Conservation (phyloP, 768 basidiomycete genomes). For the Suillus subaureus region DNA sequence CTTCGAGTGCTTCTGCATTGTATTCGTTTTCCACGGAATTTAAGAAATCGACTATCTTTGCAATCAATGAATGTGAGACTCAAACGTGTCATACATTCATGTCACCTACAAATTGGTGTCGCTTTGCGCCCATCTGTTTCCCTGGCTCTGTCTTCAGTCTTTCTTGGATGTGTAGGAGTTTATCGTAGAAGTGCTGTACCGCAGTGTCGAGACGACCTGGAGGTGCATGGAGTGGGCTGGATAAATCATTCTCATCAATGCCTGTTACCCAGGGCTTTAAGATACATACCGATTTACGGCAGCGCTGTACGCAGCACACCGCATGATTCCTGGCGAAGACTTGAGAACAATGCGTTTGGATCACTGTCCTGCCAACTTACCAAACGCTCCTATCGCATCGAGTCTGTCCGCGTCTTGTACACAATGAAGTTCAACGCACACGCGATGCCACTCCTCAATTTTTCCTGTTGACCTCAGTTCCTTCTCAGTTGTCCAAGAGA, state of each 20-base stretch:
- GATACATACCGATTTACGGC: constrained; percentile 49
- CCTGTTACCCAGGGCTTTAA: neutral
- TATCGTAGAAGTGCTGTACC: constrained; percentile 85
- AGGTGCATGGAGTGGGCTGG: constrained; percentile 48
- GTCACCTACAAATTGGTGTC: constrained; percentile 69
- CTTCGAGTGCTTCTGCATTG: constrained; percentile 14
- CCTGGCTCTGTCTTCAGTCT: constrained; percentile 80
- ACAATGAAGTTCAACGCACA: constrained; percentile 77
- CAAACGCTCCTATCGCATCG: constrained; percentile 83
- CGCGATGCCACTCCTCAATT: constrained; percentile 68
- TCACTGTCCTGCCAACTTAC: constrained; percentile 36
- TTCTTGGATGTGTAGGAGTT: constrained; percentile 73
- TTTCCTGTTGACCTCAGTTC: constrained; percentile 54
- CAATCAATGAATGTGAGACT: constrained; percentile 13
- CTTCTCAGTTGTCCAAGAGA: constrained; percentile 87
- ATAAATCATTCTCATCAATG: constrained; percentile 9
- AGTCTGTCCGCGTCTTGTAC: constrained; percentile 81
- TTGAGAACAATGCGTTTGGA: neutral
- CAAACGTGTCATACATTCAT: neutral
- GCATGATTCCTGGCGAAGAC: constrained; percentile 51
- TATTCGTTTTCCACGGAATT: constrained; percentile 59
- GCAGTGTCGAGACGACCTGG: constrained; percentile 56
- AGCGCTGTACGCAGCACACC: constrained; percentile 68
- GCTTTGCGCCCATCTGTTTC: constrained; percentile 62
- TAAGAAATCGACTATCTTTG: constrained; percentile 68